These are phyloP conservation scores for Parascedosporium putredinis DNA, from an alignment of 2,329 filamentous ascomycete species.

Conservation along the genomic window DNA sequence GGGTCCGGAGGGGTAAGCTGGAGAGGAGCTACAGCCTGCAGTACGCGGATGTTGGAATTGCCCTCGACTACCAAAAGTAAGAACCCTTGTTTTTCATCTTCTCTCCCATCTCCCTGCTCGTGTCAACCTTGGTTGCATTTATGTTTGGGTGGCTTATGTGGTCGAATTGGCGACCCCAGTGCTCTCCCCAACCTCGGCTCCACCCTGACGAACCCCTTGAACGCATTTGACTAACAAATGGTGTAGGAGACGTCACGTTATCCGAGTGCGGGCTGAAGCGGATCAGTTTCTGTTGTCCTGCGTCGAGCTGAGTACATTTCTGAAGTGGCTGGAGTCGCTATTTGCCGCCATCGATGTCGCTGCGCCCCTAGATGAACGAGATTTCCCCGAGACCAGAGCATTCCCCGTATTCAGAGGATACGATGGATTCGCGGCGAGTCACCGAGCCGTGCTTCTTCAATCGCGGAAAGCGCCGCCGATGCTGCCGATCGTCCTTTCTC, in stretches of 20 bases:
- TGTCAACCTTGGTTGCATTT: too few species aligned
- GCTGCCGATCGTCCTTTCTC: neutral
- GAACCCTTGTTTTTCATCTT: slow-evolving; percentile 18
- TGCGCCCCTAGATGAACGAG: slow-evolving; percentile 58
- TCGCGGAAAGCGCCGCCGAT: neutral
- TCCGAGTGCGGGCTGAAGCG: slow-evolving; percentile 61
- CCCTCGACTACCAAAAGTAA: slow-evolving; percentile 61
- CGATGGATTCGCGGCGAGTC: slow-evolving; percentile 36
- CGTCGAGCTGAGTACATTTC: slow-evolving; percentile 51
- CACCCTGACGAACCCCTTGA: too few species aligned
- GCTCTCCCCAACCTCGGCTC: too few species aligned
- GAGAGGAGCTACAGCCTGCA: slow-evolving; percentile 61
- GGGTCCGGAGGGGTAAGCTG: slow-evolving; percentile 42
- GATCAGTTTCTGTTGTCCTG: slow-evolving; percentile 66
- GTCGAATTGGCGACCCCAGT: too few species aligned
- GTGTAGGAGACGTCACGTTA: slow-evolving; percentile 48
- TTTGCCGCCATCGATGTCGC: slow-evolving; percentile 67
- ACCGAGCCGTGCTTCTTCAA: slow-evolving; percentile 14
- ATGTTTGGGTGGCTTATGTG: too few species aligned
- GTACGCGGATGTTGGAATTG: slow-evolving; percentile 65
- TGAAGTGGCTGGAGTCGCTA: slow-evolving; percentile 57
- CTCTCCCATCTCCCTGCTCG: neutral
- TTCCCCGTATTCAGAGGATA: slow-evolving; percentile 45
- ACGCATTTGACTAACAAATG: neutral
- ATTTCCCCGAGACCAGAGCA: slow-evolving; percentile 51